Evolutionary conservation across 345 rosid genomes (phyloP).

Genomic region (Fremontodendron californicum): DNA sequence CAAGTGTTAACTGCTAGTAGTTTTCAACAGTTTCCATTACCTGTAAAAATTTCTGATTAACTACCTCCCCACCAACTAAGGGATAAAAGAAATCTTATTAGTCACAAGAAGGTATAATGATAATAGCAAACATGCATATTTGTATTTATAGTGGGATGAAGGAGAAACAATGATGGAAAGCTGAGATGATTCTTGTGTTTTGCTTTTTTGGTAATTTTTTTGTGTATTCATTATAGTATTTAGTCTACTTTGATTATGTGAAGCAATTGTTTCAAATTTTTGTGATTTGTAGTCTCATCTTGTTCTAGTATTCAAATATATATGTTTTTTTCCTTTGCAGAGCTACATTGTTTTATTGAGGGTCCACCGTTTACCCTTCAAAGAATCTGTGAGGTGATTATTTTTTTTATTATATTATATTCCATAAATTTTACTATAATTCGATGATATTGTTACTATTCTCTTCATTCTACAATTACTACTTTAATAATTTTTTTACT

Average conservation of each 20-base stretch:
- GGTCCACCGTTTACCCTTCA: constrained; percentile 98
- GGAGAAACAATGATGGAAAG: constrained; percentile 3
- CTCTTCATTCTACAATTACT: not conserved
- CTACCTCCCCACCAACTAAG: not conserved
- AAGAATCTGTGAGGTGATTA: constrained; percentile 83
- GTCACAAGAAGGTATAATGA: not conserved
- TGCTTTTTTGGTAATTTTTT: too few species aligned
- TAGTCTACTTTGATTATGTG: not conserved
- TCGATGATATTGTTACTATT: not conserved
- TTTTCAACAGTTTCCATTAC: not conserved
- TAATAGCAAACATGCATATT: not conserved
- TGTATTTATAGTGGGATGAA: not conserved
- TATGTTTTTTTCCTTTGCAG: constrained; percentile 35
- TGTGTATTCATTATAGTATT: not conserved
- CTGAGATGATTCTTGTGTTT: not conserved
- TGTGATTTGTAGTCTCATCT: not conserved
- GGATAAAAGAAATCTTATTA: not conserved
- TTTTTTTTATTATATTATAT: not conserved
- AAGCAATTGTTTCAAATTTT: not conserved
- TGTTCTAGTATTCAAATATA: constrained; percentile 7
- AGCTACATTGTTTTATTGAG: constrained; percentile 61
- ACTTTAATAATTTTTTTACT: not conserved
- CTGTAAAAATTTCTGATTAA: not conserved
- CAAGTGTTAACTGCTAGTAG: not conserved
- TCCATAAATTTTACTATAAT: not conserved